These are phyloP conservation scores for Penicillium herquei DNA, from an alignment of 495 filamentous ascomycete species.

Conservation along the genomic window DNA sequence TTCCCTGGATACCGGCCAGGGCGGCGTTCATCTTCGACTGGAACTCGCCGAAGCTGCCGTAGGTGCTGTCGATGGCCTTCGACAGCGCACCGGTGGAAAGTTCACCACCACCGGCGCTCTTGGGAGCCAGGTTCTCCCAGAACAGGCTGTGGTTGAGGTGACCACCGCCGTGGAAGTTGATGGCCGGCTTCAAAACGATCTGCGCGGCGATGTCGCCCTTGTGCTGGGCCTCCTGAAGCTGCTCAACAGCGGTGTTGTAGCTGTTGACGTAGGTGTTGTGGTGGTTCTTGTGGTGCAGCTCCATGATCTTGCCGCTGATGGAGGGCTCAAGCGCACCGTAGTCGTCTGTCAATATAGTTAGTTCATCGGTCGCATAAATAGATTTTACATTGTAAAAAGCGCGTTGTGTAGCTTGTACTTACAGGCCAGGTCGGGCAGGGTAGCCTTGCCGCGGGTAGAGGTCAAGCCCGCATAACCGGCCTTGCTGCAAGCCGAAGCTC, in stretches of 20 bases:
- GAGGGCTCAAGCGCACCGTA: conserved; percentile 90
- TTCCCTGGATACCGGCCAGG: conserved; percentile 86
- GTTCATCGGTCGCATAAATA: not conserved
- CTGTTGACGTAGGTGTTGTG: conserved; percentile 70
- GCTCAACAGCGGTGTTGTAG: conserved; percentile 59
- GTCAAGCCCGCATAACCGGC: conserved; percentile 64
- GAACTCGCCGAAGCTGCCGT: conserved; percentile 69
- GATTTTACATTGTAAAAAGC: not conserved
- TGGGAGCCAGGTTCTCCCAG: conserved; percentile 89
- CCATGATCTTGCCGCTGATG: conserved; percentile 98
- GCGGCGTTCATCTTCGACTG: conserved; percentile 75
- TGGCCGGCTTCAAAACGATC: conserved; percentile 76
- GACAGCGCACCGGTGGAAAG: conserved; percentile 61
- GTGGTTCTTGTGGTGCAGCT: conserved; percentile 73
- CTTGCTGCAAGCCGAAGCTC: conserved; percentile 47
- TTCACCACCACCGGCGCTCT: conserved; percentile 70
- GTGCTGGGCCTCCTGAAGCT: conserved; percentile 55
- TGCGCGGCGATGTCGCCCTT: conserved; percentile 59
- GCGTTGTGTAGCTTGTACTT: conserved; percentile 31
- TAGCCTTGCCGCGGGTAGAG: conserved; percentile 84
- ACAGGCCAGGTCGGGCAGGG: conserved; percentile 93
- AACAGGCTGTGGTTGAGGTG: conserved; percentile 92
- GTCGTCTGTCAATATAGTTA: conserved; percentile 56
- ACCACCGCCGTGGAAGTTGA: conserved; percentile 97
- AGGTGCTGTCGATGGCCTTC: conserved; percentile 73